Base-by-base conservation (phyloP, 306 rosid genomes). In the Quercus engelmannii region DNA sequence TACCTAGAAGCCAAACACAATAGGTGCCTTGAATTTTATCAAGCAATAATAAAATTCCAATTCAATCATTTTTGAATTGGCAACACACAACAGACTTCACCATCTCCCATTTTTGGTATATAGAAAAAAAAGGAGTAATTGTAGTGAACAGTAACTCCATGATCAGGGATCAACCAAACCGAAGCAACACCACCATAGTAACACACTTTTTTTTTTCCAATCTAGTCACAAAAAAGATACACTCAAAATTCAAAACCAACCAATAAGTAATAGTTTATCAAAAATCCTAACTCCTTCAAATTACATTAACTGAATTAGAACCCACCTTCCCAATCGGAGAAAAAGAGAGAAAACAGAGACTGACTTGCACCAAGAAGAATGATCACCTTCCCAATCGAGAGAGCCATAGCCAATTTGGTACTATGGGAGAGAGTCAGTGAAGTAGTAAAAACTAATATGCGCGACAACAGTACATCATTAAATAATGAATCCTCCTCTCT, bases 351-450 rank as follows among this genome's bases (percentile, higher is more conserved):
- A 49, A 49, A 13, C 0, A 12, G 15, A 6, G 20, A 19, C 9
- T 10, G 59, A 96, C 99, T 97, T 89, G 97, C 99, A 51, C 99
- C 97, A 13, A 96, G 73, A 82, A 96, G 88, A 84, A 96, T 83
- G 85, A 92, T 82, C 58, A 96, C 83, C 92, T 87, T 96, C 71
- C 90, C 97, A 46, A 91, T 79, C 51, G 99, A 52, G 41, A 95
- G 85, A 87, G 96, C 91, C 99, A 95, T 95, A 71, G 83, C 76
- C 52, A 3, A 38, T 38, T 38, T 38, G 51, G 57, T 65, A 72
- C 71, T 74, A 63, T 77, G 14, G 11, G 54, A 49, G 26, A 7
- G 26, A 31, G 54, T 49, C 4, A 3, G 13, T 10, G 54, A 10
- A 49, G 54, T 49, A 13, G 13, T 61, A 14, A 69, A 74, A 70